Evolutionary conservation across 768 basidiomycete species (phyloP), one percentile per base, ranked within the genome.

Genomic region (Nidularia pulvinata): DNA sequence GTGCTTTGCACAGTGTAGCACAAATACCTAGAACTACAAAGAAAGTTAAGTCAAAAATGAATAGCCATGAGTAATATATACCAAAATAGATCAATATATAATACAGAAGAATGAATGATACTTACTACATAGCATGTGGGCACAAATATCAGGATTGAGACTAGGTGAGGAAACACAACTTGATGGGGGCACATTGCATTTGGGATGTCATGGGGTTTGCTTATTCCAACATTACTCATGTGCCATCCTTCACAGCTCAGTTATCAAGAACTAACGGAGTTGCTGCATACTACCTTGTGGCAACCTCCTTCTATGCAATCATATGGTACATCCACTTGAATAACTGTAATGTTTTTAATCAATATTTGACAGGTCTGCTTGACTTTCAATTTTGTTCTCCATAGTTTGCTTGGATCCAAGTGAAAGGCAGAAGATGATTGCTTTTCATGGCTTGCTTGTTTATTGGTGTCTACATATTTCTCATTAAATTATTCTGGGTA

Each of bases 381-480:
- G 81, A 16, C 65, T 81, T n/a, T 75, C 80, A 25, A 81, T 82
- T 44, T 64, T 84, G 6, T 80, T 79, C 65, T 82, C 81, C 5
- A 72, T 84, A 55, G 76, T 82, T 50, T 78, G 82, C 36, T 72
- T 83, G 59, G 77, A 78, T 50, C 75, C 77, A 1, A 70, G 71
- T 46, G 54, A 35, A 5, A 39, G 43, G 4, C 62, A 64, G 66
- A 9, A 56, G 51, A 32, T 55, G 57, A 13, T 62, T 74, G 1
- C 50, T 60, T 10, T 61, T 62, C 51, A 54, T 78, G n/a, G 71
- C 69, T 1, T 58, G 62, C 19, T 9, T 69, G 1, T 71, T 69
- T 61, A 14, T 66, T 34, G n/a, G 65, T 44, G 69, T 69, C 32
- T 59, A 60, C 43, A 46, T 58, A 30, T 57, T 81, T 51, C 69